phyloP scores from a whole-genome alignment of 768 basidiomycete species.

The Phaeolepiota aurea region DNA sequence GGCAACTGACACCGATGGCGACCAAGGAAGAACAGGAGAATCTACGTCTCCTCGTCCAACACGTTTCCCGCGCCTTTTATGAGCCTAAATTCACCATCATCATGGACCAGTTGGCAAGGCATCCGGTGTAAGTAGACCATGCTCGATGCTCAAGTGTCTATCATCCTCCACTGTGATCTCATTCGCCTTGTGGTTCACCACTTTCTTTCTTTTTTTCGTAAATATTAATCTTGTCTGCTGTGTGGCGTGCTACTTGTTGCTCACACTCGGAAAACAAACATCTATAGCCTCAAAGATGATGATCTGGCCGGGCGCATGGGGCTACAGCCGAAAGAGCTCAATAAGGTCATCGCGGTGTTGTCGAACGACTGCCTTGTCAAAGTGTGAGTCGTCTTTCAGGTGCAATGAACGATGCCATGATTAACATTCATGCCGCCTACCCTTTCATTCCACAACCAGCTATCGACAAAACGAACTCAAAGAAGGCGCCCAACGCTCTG shows the following conservation, averaged over 20 bases:
- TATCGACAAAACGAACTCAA: conserved; percentile 89
- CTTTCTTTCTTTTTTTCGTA: no score
- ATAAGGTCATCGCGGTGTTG: conserved; percentile 80
- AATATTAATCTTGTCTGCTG: no score
- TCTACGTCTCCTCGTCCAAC: conserved; percentile 83
- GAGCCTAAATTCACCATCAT: conserved; percentile 88
- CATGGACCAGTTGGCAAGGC: conserved; percentile 87
- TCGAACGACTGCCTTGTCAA: conserved; percentile 72
- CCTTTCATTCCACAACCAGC: conserved; percentile 25
- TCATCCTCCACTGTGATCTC: no score
- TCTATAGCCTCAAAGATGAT: conserved; percentile 85
- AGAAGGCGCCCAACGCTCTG: conserved; percentile 81
- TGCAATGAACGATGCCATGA: no score
- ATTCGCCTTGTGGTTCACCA: no score
- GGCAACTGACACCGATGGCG: conserved; percentile 30
- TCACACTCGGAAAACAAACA: no score
- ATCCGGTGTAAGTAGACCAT: conserved; percentile 81
- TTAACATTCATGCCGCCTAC: neutral
- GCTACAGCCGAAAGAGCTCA: conserved; percentile 81
- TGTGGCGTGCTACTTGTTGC: no score
- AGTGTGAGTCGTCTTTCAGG: conserved; percentile 67
- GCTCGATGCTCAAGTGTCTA: conserved; percentile 13
- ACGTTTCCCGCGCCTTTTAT: conserved; percentile 91
- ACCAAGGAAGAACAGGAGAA: conserved; percentile 77
- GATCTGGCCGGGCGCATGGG: conserved; percentile 89